A percentile compares a stretch with the other conserved stretches of the same genome.
Conservation (phyloP, 1,284 basidiomycete species). For the Tylopilus sp. region DNA sequence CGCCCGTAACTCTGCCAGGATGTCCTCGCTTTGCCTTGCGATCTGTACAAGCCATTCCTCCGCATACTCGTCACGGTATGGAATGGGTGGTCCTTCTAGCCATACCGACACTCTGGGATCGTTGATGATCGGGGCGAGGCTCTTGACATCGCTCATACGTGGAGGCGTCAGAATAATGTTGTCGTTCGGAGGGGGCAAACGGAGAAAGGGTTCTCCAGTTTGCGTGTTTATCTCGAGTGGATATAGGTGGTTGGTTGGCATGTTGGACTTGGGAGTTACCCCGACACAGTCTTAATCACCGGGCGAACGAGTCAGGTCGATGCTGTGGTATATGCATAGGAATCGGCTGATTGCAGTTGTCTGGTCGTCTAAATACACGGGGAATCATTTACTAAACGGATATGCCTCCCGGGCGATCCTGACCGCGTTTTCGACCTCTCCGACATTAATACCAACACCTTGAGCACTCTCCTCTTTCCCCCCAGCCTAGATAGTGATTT, state of each 20-base stretch:
- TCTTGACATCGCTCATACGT: constrained; percentile 45
- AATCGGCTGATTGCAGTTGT: neutral
- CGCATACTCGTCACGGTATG: constrained; percentile 49
- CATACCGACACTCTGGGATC: constrained; percentile 48
- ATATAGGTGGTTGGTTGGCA: constrained; percentile 33
- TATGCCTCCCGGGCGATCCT: constrained; percentile 54
- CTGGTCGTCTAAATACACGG: too few species aligned
- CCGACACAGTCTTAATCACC: neutral
- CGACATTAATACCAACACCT: constrained; percentile 73
- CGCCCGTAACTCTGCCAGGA: constrained; percentile 40
- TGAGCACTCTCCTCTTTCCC: constrained; percentile 90
- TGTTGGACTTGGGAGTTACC: constrained; percentile 10
- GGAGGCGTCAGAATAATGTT: constrained; percentile 62
- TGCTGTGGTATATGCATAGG: neutral
- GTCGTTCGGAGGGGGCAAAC: constrained; percentile 45
- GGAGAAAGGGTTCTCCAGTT: constrained; percentile 54
- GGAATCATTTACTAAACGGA: constrained; percentile 20
- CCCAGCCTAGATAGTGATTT: constrained; percentile 62
- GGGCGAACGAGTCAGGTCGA: neutral
- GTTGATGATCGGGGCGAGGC: constrained; percentile 44
- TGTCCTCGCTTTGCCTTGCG: constrained; percentile 25
- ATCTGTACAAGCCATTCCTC: constrained; percentile 33
- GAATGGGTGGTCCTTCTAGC: constrained; percentile 49
- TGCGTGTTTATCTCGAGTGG: constrained; percentile 45
- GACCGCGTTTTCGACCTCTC: constrained; percentile 72